Evolutionary conservation across 148 eudicot species (phyloP).

Genomic region (Cornus suecica): DNA sequence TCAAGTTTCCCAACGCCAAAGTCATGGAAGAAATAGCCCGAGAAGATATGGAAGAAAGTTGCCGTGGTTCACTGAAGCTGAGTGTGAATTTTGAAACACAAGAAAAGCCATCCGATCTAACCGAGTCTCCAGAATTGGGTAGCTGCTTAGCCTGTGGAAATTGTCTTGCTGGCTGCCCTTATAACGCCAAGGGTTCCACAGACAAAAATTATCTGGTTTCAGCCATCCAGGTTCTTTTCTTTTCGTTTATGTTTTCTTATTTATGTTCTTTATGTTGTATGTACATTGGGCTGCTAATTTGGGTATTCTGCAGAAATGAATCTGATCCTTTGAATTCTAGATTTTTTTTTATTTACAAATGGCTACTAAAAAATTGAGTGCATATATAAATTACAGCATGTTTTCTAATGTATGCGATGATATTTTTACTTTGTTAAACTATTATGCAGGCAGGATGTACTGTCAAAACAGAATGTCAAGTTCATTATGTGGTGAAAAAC

Average conservation of each 20-base stretch:
- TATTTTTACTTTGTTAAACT: background rate
- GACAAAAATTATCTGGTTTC: constrained; percentile 31
- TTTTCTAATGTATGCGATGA: background rate
- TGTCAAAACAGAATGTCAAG: constrained; percentile 36
- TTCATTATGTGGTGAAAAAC: constrained; percentile 26
- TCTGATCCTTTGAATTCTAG: too few species aligned
- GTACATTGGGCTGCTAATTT: background rate
- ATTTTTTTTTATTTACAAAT: background rate
- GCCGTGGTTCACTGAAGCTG: constrained; percentile 14
- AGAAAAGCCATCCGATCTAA: constrained; percentile 9
- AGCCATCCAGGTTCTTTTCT: constrained; percentile 21
- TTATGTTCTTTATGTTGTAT: too few species aligned
- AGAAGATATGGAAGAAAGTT: constrained; percentile 25
- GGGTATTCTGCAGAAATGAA: too few species aligned
- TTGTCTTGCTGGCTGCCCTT: constrained; percentile 39
- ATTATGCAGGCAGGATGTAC: constrained; percentile 31
- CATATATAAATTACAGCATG: too few species aligned
- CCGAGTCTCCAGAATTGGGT: constrained; percentile 10
- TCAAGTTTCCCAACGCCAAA: constrained; percentile 21
- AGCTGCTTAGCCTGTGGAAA: constrained; percentile 34
- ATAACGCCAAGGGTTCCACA: constrained; percentile 35
- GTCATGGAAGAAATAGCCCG: constrained; percentile 23
- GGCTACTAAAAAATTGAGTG: background rate
- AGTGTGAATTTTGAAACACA: constrained; percentile 30
- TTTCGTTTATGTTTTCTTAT: too few species aligned